phyloP scores from a whole-genome alignment of 768 basidiomycete species.

The Rhodotorula toruloides region DNA sequence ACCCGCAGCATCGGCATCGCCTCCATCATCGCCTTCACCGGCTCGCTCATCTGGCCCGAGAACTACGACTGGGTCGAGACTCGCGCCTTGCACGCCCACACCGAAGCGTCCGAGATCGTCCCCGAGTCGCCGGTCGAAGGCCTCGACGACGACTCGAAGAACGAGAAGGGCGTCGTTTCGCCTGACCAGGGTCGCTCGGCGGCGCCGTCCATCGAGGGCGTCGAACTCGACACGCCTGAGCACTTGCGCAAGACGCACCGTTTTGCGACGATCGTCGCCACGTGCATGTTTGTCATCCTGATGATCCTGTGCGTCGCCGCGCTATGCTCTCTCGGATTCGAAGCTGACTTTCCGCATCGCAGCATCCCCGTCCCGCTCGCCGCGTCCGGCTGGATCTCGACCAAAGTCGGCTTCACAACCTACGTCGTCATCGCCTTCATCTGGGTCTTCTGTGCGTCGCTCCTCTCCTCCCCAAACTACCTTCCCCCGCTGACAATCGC shows the following conservation, averaged over 20 bases:
- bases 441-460: constrained; percentile 61
- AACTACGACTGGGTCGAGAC: constrained; percentile 75
- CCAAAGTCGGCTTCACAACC: constrained; percentile 48
- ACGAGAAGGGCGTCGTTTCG: too few species aligned
- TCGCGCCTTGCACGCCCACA: constrained; percentile 62
- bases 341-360: neutral
- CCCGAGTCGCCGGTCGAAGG: neutral
- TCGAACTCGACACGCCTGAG: neutral
- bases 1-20: neutral
- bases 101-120: constrained; percentile 33
- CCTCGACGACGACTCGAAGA: too few species aligned
- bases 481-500: too few species aligned
- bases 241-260: constrained; percentile 11
- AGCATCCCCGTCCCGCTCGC: constrained; percentile 43
- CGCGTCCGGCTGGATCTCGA: constrained; percentile 42
- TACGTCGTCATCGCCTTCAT: constrained; percentile 78
- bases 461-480: neutral
- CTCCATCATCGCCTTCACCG: constrained; percentile 63
- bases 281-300: constrained; percentile 58
- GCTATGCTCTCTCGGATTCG: neutral
- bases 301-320: constrained; percentile 47
- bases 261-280: constrained; percentile 51
- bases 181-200: too few species aligned
- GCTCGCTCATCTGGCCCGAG: constrained; percentile 70
- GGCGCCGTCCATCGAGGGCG: too few species aligned